Percentiles rank a stretch among this genome's conserved stretches.
These are phyloP conservation scores for Neodidymelliopsis sp. DNA, from an alignment of 2,329 filamentous ascomycete species.

Conservation along the genomic window DNA sequence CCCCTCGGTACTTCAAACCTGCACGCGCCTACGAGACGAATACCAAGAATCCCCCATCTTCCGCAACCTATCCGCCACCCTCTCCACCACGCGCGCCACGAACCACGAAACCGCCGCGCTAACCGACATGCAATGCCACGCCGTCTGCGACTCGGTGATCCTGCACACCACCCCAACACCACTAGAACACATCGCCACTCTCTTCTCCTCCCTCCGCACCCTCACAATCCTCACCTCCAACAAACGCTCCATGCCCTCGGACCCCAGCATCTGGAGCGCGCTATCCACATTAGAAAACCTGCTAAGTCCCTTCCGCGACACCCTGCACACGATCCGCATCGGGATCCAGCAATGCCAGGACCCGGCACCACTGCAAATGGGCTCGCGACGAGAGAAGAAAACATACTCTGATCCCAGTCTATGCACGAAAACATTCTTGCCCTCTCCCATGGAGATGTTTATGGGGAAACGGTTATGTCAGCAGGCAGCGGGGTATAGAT, in stretches of 20 bases:
- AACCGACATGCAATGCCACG: slow-evolving; percentile 14
- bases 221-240: slow-evolving; percentile 7
- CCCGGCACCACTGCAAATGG: slow-evolving; percentile 12
- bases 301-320: slow-evolving; percentile 9
- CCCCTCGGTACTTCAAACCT: slow-evolving; percentile 9
- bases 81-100: slow-evolving; percentile 13
- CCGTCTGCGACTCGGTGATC: slow-evolving; percentile 8
- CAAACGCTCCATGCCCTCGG: slow-evolving; percentile 14
- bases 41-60: slow-evolving; percentile 7
- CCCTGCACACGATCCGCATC: slow-evolving; percentile 7
- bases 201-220: slow-evolving; percentile 4
- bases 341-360: slow-evolving; percentile 17
- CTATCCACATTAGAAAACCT: slow-evolving; percentile 7
- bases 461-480: slow-evolving; percentile 10
- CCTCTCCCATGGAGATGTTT: slow-evolving; percentile 4
- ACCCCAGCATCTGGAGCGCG: slow-evolving; percentile 11
- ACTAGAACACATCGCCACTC: slow-evolving; percentile 10
- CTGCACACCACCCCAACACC: slow-evolving; percentile 6
- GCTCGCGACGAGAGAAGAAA: slow-evolving; percentile 8
- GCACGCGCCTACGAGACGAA: slow-evolving; percentile 12
- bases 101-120: slow-evolving; percentile 10
- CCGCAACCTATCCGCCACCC: slow-evolving; percentile 3
- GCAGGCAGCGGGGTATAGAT: slow-evolving; percentile 9
- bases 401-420: neutral
- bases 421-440: slow-evolving; percentile 3